Base-by-base conservation (phyloP, 1,284 basidiomycete genomes). In the Leccinum pallidistipes region DNA sequence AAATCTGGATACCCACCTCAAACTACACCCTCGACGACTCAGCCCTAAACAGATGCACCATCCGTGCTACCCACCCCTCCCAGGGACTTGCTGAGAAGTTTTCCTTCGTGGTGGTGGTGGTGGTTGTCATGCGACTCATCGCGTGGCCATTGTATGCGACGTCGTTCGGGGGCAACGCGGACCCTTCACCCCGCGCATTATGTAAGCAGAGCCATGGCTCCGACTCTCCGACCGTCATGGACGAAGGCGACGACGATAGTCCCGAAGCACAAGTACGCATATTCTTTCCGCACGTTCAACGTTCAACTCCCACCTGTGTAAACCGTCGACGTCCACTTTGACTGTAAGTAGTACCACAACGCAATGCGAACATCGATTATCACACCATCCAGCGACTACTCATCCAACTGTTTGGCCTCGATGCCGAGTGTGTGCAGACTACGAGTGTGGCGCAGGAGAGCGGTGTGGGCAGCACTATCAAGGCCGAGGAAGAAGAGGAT, bases 401-500 rank as follows among this genome's bases (percentile, higher is more conserved):
- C 3, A 77, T 77, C 0, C 95, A 97, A 75, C 86, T 95, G 8
- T 88, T 97, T 66, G 87, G 91, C 12, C 79, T 84, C n/a, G 95
- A 97, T 74, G 86, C 92, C 0, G 85, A 91, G 56, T 70, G 79
- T 4, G 79, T 97, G 55, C 80, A 89, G 65, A 77, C 91, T 0
- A 77, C 95, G 18, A 77, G 80, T 1, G 88, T 91, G 66, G 86
- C 89, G 1, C 81, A 85, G 3, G 64, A 71, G 57, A 71, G 58
- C 38, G 72, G 71, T 0, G 84, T 94, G 8, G 95, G 95, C n/a
- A 91, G 91, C 32, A 94, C 92, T 1, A 88, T 97, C 71, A 97
- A 97, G 78, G 93, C 91, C 16, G 94, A 97, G 70, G 94, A 94
- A 9, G 83, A 84, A 57, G 92, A 94, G 69, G 91, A 88, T 1